A percentile compares a stretch with the other conserved stretches of the same genome.
Conservation (phyloP, 441 rosid genomes). For the Euphorbia schlechtendalii region DNA sequence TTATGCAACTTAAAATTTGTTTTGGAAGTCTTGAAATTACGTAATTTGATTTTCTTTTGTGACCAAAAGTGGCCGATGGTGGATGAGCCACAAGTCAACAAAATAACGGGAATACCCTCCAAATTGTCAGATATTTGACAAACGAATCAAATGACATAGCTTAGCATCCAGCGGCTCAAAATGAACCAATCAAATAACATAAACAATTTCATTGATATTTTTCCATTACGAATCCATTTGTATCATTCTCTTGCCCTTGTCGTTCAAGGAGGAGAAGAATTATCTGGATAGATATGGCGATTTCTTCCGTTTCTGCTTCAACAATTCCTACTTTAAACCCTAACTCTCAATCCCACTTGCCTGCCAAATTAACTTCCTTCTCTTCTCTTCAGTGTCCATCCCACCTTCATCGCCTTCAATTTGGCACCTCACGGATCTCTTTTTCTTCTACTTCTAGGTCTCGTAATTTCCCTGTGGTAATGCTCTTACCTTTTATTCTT, state of each 20-base stretch:
- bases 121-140: background rate
- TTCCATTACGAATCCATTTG: too few species aligned
- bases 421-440: constrained; percentile 25
- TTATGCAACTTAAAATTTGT: too few species aligned
- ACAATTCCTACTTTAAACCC: constrained; percentile 32
- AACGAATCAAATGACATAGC: background rate
- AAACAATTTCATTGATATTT: background rate
- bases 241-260: background rate
- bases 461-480: constrained; percentile 35
- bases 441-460: constrained; percentile 29
- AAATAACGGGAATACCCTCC: too few species aligned
- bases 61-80: too few species aligned
- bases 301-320: constrained; percentile 39
- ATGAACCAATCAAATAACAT: background rate
- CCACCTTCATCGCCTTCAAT: constrained; percentile 30
- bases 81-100: too few species aligned
- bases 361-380: constrained; percentile 25
- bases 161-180: constrained; percentile 4
- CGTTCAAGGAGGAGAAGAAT: background rate
- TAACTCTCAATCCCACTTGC: background rate
- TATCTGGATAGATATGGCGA: constrained; percentile 36
- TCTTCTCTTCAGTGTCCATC: constrained; percentile 38
- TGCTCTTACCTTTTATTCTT: constrained; percentile 11
- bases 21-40: too few species aligned
- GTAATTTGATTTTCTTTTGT: too few species aligned